Conservation (phyloP, 345 rosid species). For the Sisymbrium irio region DNA sequence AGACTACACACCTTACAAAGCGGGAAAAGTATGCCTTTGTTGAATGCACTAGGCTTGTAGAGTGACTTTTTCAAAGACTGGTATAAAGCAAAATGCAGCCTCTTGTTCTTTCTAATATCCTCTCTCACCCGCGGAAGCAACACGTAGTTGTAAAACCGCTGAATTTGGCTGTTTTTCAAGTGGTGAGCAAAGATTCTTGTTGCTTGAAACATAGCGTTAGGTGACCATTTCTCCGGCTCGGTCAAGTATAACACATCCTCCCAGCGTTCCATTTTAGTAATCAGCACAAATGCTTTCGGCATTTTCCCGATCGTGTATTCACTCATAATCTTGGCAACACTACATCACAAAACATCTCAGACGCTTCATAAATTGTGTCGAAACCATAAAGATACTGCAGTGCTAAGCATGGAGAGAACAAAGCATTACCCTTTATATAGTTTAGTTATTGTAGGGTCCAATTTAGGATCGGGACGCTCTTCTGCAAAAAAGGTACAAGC, state of each 20-base stretch:
- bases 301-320: slow-evolving; percentile 84
- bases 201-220: slow-evolving; percentile 90
- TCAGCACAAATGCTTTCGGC: slow-evolving; percentile 80
- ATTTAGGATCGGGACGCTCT: slow-evolving; percentile 57
- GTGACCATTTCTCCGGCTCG: slow-evolving; percentile 95
- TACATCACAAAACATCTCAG: slow-evolving; percentile 28
- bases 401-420: background rate
- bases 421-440: slow-evolving; percentile 67
- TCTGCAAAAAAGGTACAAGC: slow-evolving; percentile 42
- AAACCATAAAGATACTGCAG: background rate
- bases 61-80: slow-evolving; percentile 77
- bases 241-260: slow-evolving; percentile 84
- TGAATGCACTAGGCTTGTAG: slow-evolving; percentile 90
- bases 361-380: background rate
- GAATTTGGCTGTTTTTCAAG: slow-evolving; percentile 65
- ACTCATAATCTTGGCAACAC: slow-evolving; percentile 71
- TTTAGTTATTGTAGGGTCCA: slow-evolving; percentile 62
- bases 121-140: slow-evolving; percentile 92
- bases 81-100: slow-evolving; percentile 79
- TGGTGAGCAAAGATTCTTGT: slow-evolving; percentile 83
- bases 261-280: slow-evolving; percentile 74
- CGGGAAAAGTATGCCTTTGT: slow-evolving; percentile 87
- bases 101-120: slow-evolving; percentile 77
- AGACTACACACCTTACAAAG: slow-evolving; percentile 64
- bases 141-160: slow-evolving; percentile 68